Percentiles rank a stretch among this genome's conserved stretches.
Conservation (phyloP, 257 asterid genomes). For the Primulina huaijiensis region DNA sequence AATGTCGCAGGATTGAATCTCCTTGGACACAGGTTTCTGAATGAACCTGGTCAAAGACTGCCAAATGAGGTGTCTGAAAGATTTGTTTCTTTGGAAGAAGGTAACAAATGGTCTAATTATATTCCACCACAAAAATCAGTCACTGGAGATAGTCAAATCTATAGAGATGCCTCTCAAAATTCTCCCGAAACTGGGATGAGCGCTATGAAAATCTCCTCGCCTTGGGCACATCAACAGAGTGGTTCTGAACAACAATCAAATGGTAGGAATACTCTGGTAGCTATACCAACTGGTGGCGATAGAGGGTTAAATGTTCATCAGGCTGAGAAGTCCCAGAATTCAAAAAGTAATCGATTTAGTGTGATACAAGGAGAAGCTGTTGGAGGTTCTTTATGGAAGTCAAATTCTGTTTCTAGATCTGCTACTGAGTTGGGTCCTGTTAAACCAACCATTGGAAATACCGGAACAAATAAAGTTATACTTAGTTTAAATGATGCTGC, state of each 20-base stretch:
- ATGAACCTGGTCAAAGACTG: slow-evolving; percentile 34
- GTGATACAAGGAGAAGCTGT: slow-evolving; percentile 43
- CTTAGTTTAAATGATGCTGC: slow-evolving; percentile 40
- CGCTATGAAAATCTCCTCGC: slow-evolving; percentile 27
- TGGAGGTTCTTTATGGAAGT: slow-evolving; percentile 44
- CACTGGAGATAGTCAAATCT: slow-evolving; percentile 36
- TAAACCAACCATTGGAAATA: slow-evolving; percentile 37
- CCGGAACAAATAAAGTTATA: slow-evolving; percentile 37
- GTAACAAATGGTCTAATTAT: slow-evolving; percentile 40
- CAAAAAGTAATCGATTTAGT: slow-evolving; percentile 37
- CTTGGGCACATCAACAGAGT: slow-evolving; percentile 38
- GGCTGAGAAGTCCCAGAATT: slow-evolving; percentile 39
- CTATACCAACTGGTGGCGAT: slow-evolving; percentile 46
- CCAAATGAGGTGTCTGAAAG: slow-evolving; percentile 42
- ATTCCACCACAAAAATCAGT: slow-evolving; percentile 33
- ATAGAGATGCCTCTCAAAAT: slow-evolving; percentile 40
- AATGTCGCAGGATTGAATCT: slow-evolving; percentile 41
- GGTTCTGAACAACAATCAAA: slow-evolving; percentile 43
- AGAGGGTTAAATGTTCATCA: slow-evolving; percentile 31
- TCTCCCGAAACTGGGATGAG: slow-evolving; percentile 39
- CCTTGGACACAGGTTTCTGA: slow-evolving; percentile 39
- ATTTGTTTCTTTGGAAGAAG: slow-evolving; percentile 37
- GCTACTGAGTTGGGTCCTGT: slow-evolving; percentile 40
- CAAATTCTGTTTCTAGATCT: slow-evolving; percentile 42
- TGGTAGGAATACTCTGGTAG: slow-evolving; percentile 51